Base-by-base conservation (phyloP, 202 grass and related monocot species). In the Digitaria exilis region DNA sequence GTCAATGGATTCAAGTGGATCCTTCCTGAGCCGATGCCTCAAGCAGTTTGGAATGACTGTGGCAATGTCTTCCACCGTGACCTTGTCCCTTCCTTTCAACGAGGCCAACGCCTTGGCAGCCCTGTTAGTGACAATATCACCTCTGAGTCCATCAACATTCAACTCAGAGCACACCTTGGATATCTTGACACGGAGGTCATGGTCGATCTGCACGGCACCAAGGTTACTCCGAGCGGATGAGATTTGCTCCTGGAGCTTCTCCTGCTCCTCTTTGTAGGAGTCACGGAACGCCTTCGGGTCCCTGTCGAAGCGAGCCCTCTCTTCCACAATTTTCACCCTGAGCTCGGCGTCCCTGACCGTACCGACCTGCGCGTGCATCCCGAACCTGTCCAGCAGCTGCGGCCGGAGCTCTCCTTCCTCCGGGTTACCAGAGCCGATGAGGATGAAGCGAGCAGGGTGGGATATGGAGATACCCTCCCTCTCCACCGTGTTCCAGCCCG, bases 401-500 rank as follows among this genome's bases (percentile, higher is more conserved):
- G 96, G 96, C 56, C 96, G 85, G 43, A 98, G 89, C 77, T 96
- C 96, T 0, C 96, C 96, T 85, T 98, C 96, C 86, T 98, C 96
- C 0, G 96, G 96, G 74, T 98, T 98, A 15, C 96, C 96, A 0
- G 96, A 98, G 4, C 96, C 96, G 57, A 98, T 98, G 39, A 98
- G 96, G 55, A 98, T 98, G 83, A 98, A 98, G 2, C 96, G 87
- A 0, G 96, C 96, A 0, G 96, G 96, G 78, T 98, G 96, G 62
- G 96, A 98, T n/a, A 98, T 98, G 21, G 96, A 98, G 78, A 98
- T 98, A 26, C 96, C 96, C 90, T 98, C 96, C 60, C 96, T 91
- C 91, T 98, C 96, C 2, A 98, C 96, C 2, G 96, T 98, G 89
- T 98, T 98, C 96, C 96, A 98, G 0, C 96, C 96, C 0, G 96